Conservation (phyloP, 1,139 yeast genomes). For the Hyphopichia buzzinii region DNA sequence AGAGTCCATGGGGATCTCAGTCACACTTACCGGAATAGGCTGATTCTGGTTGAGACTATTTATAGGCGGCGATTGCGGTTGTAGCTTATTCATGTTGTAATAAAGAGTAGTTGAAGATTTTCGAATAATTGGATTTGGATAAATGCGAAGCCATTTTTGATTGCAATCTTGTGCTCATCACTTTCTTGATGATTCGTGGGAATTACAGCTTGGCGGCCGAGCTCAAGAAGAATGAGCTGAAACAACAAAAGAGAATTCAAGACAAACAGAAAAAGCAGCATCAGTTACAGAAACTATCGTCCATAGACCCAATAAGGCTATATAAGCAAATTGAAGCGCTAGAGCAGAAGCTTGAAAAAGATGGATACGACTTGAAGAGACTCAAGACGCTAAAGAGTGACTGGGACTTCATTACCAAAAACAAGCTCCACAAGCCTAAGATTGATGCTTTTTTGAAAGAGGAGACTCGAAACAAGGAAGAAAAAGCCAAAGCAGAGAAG, state of each 20-base stretch:
- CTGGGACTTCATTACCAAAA: conserved; percentile 39
- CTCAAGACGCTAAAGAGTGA: conserved; percentile 31
- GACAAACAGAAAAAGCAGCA: conserved; percentile 37
- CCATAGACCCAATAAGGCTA: conserved; percentile 34
- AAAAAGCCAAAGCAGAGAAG: conserved; percentile 15
- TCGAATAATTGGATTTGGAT: neutral
- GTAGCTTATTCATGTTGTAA: conserved; percentile 1
- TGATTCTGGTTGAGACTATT: conserved; percentile 2
- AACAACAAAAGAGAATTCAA: conserved; percentile 37
- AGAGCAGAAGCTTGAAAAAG: conserved; percentile 13
- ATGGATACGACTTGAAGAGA: conserved; percentile 20
- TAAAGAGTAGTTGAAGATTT: too few species aligned
- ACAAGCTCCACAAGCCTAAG: conserved; percentile 32
- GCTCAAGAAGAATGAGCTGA: conserved; percentile 36
- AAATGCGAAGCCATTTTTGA: neutral
- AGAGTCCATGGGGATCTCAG: conserved; percentile 37
- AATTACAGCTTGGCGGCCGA: conserved; percentile 45
- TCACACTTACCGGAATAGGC: conserved; percentile 2
- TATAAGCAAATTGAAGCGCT: conserved; percentile 28
- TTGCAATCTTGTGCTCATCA: neutral
- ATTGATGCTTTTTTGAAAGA: conserved; percentile 21
- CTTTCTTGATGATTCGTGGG: conserved; percentile 34
- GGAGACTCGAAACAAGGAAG: conserved; percentile 13
- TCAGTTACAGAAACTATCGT: conserved; percentile 22
- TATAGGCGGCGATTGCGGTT: neutral